Base-by-base conservation (phyloP, 1,284 basidiomycete genomes). In the Farysia itapuensis region DNA sequence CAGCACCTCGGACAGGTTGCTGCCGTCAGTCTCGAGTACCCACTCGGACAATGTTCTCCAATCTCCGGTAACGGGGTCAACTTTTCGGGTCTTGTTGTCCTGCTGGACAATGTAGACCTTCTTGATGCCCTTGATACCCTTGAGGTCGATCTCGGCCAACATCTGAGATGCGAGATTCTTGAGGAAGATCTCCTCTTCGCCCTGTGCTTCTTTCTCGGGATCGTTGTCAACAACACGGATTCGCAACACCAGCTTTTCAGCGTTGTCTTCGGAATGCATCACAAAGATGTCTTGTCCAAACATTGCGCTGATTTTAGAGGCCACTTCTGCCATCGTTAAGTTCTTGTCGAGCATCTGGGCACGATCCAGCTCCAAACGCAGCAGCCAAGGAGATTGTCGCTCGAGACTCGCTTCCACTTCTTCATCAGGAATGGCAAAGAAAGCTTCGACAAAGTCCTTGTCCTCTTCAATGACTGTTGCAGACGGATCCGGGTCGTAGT, bases 371-470 rank as follows among this genome's bases (percentile, higher is more conserved):
- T 95, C 93, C 31, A 98, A 85, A 80, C 95, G 90, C 36, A 98
- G 84, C 24, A 99, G 81, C 95, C 95, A 99, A 0, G 94, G 92
- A 2, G 94, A 98, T 76, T 94, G 90, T 1, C 90, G 81, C 67
- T 93, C 88, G 2, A 95, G 80, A 70, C 94, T 93, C 11, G 85
- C 83, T 76, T 95, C 90, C 52, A 95, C 88, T 48, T 95, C 90
- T 73, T 96, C 92, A 73, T 98, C 95, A 8, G 94, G 94, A 78
- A 98, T 97, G 45, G 93, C 93, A 77, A 98, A 99, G 88, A 97
- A 97, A 0, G 93, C 92, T 71, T 97, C 91, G 42, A 99, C 94
- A 75, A 99, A 98, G 41, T 94, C 85, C 37, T 84, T 81, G 79
- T 99, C 95, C 72, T 97, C 94, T 66, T 95, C 91, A 75, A 99